Conservation (phyloP, 2,329 filamentous ascomycete genomes). For the Arthrobotrys conoides region DNA sequence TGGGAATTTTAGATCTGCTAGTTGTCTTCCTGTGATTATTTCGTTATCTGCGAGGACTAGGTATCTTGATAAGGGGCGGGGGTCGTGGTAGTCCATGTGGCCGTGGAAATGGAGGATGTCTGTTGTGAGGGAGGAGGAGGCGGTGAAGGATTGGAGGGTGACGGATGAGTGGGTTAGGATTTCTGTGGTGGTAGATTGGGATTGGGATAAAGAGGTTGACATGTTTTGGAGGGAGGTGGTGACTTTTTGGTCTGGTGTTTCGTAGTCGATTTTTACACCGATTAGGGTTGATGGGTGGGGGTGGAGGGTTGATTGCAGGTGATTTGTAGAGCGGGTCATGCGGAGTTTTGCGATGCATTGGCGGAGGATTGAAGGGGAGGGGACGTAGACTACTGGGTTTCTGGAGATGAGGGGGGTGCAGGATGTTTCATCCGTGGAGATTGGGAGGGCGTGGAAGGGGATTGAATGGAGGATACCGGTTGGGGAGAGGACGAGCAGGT, state of each 20-base stretch:
- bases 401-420: conserved; percentile 33
- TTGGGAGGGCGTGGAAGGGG: conserved; percentile 44
- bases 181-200: background rate
- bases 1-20: conserved; percentile 47
- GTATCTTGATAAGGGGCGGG: conserved; percentile 33
- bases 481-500: conserved; percentile 50
- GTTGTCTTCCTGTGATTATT: conserved; percentile 27
- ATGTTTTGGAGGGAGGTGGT: conserved; percentile 26
- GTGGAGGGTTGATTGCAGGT: background rate
- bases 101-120: conserved; percentile 58
- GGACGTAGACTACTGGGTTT: conserved; percentile 55
- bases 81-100: conserved; percentile 50
- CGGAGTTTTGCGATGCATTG: conserved; percentile 54
- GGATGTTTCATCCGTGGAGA: background rate
- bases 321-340: background rate
- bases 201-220: conserved; percentile 9
- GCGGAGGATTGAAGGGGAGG: conserved; percentile 55
- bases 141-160: conserved; percentile 1
- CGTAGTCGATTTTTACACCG: conserved; percentile 49
- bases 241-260: conserved; percentile 15
- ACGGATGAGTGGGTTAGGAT: conserved; percentile 21
- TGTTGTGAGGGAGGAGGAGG: conserved; percentile 17
- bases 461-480: conserved; percentile 44
- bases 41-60: conserved; percentile 26
- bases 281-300: conserved; percentile 29